phyloP scores from a whole-genome alignment of 805 yeast species.

The Schizosaccharomyces osmophilus region DNA sequence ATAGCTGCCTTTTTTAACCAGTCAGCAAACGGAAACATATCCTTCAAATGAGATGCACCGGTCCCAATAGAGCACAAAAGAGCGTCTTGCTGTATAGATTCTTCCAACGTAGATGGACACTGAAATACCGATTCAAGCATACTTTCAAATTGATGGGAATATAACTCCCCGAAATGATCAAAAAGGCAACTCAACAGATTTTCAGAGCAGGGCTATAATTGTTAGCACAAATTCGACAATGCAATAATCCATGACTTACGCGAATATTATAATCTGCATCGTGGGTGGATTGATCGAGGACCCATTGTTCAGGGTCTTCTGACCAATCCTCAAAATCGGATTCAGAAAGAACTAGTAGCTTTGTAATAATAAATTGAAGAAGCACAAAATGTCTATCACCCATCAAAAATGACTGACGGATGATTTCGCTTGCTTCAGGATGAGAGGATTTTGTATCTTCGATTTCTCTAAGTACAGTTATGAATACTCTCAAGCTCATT shows the following conservation, averaged over 20 bases:
- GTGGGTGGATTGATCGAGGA: constrained; percentile 38
- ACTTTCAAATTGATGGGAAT: not conserved
- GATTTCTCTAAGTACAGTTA: not conserved
- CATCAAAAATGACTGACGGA: not conserved
- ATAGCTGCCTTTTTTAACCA: constrained; percentile 32
- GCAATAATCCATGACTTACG: constrained; percentile 70
- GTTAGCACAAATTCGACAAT: constrained; percentile 15
- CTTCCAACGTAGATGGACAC: not conserved
- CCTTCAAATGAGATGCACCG: constrained; percentile 13
- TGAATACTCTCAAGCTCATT: not conserved
- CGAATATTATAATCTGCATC: constrained; percentile 20
- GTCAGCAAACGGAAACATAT: constrained; percentile 52
- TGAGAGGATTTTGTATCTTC: not conserved
- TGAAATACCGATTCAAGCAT: not conserved
- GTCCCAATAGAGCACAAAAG: not conserved
- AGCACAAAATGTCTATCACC: not conserved
- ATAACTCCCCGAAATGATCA: not conserved
- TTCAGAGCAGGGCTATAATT: constrained; percentile 31
- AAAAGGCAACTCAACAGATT: not conserved
- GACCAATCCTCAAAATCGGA: constrained; percentile 62
- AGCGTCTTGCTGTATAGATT: not conserved
- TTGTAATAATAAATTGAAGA: constrained; percentile 42
- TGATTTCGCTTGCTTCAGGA: not conserved
- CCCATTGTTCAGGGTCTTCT: constrained; percentile 80
- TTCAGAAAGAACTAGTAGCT: constrained; percentile 53